A percentile compares a stretch with the other conserved stretches of the same genome.
These are phyloP conservation scores for Chalciporus chontae DNA, from an alignment of 768 basidiomycete species.

Conservation along the genomic window DNA sequence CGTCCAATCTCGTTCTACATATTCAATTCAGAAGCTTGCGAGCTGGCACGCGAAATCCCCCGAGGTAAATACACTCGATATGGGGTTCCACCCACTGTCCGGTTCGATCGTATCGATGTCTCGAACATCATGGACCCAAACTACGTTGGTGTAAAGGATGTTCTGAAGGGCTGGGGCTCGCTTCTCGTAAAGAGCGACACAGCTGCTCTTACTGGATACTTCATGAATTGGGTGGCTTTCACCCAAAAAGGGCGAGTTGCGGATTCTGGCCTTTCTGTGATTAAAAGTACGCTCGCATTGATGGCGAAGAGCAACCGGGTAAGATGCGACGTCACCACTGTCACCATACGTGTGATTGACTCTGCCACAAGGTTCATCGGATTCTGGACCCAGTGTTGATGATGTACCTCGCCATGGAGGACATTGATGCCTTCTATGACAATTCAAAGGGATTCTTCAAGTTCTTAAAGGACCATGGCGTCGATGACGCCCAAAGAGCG, in stretches of 20 bases:
- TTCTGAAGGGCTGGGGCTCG: slow-evolving; percentile 37
- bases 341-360: neutral
- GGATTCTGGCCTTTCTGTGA: slow-evolving; percentile 1
- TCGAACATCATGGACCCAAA: slow-evolving; percentile 46
- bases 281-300: slow-evolving; percentile 2
- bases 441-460: slow-evolving; percentile 34
- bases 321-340: neutral
- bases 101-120: slow-evolving; percentile 46
- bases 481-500: slow-evolving; percentile 15
- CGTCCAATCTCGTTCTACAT: slow-evolving; percentile 35
- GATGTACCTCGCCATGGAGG: slow-evolving; percentile 6
- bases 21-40: slow-evolving; percentile 35
- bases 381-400: neutral
- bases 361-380: slow-evolving; percentile 7
- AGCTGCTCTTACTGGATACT: slow-evolving; percentile 40
- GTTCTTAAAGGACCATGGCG: slow-evolving; percentile 31
- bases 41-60: slow-evolving; percentile 37
- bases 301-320: slow-evolving; percentile 18
- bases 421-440: slow-evolving; percentile 32
- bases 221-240: slow-evolving; percentile 44
- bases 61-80: slow-evolving; percentile 11
- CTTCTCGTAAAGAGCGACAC: slow-evolving; percentile 30
- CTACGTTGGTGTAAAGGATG: slow-evolving; percentile 36
- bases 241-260: neutral
- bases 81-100: slow-evolving; percentile 21